Base-by-base conservation (phyloP, 495 filamentous ascomycete genomes). In the Bacidia gigantensis region DNA sequence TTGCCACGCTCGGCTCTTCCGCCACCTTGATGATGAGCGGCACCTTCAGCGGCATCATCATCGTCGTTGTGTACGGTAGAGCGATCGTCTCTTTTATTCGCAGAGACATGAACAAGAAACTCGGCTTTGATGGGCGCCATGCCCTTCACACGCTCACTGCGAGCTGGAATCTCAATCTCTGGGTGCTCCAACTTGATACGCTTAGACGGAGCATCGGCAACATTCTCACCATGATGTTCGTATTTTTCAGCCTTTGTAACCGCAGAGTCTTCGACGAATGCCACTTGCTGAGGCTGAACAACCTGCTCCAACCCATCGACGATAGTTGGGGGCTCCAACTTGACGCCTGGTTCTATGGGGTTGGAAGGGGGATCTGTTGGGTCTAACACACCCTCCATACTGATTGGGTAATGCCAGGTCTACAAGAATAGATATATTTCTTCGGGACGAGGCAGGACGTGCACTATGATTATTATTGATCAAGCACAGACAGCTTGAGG, bases 71-170 rank as follows among this genome's bases (percentile, higher is more conserved):
- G 29, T 35, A 35, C n/a, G n/a, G 29, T 7, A 21, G 25, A 29
- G 24, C 53, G 43, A 43, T 42, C 54, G 11, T 55, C 46, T 2
- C 21, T 39, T 20, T 59, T 52, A 26, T 56, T 51, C 7, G 47
- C 56, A 23, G 48, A 47, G 3, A 57, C 56, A 49, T 67, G 56
- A 46, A 86, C 67, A 43, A 83, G 72, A 62, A 74, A 95, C 86
- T 96, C 89, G 53, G 77, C 60, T 65, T 95, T 95, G 60, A 98
- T 82, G 1, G 80, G 77, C 26, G 87, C 87, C 53, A 90, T 73
- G 26, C 89, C 90, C 61, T 78, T 77, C 41, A 71, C 51, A 56
- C 73, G 65, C 69, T 77, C 58, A 62, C 66, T 55, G 56, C 58
- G 35, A 56, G 60, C 60, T 62, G 58, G 48, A 18, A 55, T 49